phyloP scores from a whole-genome alignment of 257 asterid species.

The Solanum clarkiae region DNA sequence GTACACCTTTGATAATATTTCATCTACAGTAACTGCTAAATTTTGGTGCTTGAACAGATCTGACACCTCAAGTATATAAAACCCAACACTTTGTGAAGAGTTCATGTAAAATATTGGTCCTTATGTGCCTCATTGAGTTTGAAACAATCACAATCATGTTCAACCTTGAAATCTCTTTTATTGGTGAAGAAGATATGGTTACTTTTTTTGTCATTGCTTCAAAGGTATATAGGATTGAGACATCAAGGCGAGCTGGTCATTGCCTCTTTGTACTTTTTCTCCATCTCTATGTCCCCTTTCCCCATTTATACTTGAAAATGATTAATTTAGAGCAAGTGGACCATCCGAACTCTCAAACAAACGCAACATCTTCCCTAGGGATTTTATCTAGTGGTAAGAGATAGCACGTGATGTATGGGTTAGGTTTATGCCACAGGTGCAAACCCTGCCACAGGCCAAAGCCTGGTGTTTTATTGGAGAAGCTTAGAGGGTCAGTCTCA shows the following conservation, averaged over 20 bases:
- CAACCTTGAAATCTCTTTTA: neutral
- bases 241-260: neutral
- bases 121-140: neutral
- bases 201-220: neutral
- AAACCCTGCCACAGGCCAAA: neutral
- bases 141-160: neutral
- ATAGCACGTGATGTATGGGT: neutral
- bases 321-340: neutral
- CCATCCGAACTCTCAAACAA: neutral
- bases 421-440: neutral
- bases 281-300: neutral
- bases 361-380: neutral
- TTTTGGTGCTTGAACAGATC: neutral
- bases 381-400: neutral
- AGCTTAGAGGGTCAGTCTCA: neutral
- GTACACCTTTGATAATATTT: too few species aligned
- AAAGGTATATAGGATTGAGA: neutral
- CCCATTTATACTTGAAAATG: neutral
- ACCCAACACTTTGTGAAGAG: neutral
- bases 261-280: neutral
- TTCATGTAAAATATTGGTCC: neutral
- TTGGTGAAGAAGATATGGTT: neutral
- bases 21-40: neutral
- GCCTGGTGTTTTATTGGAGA: neutral
- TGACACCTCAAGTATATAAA: neutral